phyloP scores from a whole-genome alignment of 1,284 basidiomycete species.

The Anthracocystis panici-leucophaei region DNA sequence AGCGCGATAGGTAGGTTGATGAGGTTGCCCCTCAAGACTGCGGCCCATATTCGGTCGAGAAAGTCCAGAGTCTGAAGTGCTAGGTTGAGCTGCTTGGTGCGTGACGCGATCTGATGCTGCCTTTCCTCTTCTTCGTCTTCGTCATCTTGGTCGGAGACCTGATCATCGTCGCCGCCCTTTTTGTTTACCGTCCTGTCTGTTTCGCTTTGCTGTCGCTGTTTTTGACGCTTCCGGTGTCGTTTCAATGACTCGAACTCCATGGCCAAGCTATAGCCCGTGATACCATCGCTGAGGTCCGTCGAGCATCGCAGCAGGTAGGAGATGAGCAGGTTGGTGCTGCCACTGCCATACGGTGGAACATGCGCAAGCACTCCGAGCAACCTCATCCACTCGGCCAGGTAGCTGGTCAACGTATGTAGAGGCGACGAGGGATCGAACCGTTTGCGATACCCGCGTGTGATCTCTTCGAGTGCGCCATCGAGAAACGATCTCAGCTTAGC shows the following conservation, averaged over 20 bases:
- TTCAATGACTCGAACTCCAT: constrained; percentile 29
- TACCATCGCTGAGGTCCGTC: constrained; percentile 58
- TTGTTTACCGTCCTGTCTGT: neutral
- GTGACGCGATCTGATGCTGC: constrained; percentile 14
- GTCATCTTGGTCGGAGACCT: neutral
- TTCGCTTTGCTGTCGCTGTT: neutral
- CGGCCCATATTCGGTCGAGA: constrained; percentile 61
- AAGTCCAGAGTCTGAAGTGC: constrained; percentile 53
- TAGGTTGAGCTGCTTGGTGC: constrained; percentile 44
- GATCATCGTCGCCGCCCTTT: neutral
- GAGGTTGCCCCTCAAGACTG: constrained; percentile 52
- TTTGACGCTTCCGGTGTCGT: constrained; percentile 17
- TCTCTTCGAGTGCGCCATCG: constrained; percentile 49
- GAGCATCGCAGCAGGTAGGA: constrained; percentile 59
- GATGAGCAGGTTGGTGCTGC: constrained; percentile 53
- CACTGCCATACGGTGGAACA: constrained; percentile 53
- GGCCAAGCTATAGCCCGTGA: constrained; percentile 52
- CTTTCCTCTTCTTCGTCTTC: constrained; percentile 33
- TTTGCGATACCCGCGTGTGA: constrained; percentile 55
- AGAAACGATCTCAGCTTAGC: constrained; percentile 55
- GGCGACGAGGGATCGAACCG: constrained; percentile 49
- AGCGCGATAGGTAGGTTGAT: constrained; percentile 40
- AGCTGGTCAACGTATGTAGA: constrained; percentile 44
- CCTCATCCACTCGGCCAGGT: constrained; percentile 42
- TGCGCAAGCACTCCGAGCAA: constrained; percentile 49